Evolutionary conservation across 2,329 filamentous ascomycete genomes (phyloP).

Genomic region (Keithomyces neogunnii): DNA sequence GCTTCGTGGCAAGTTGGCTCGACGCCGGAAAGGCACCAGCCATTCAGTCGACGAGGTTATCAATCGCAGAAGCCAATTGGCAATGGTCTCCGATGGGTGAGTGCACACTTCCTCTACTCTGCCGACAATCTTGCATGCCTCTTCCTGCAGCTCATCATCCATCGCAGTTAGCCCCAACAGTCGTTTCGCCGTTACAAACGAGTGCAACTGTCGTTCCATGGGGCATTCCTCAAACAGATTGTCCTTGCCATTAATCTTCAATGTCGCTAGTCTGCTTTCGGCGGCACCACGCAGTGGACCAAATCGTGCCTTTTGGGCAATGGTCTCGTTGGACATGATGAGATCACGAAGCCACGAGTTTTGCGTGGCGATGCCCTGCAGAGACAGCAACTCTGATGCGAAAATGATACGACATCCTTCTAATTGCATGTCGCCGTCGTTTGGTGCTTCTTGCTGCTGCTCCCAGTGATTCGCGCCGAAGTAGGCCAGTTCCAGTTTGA

Average conservation of each 20-base stretch:
- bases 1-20: conserved; percentile 47
- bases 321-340: conserved; percentile 38
- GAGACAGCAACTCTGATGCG: conserved; percentile 40
- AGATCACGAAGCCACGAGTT: conserved; percentile 51
- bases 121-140: conserved; percentile 49
- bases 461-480: conserved; percentile 39
- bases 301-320: conserved; percentile 36
- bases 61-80: conserved; percentile 48
- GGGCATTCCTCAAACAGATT: conserved; percentile 49
- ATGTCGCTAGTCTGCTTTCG: conserved; percentile 37
- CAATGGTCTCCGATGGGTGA: conserved; percentile 39
- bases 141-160: conserved; percentile 50
- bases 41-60: conserved; percentile 42
- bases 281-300: conserved; percentile 36
- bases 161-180: conserved; percentile 50
- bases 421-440: conserved; percentile 45
- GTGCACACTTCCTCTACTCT: conserved; percentile 45
- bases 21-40: conserved; percentile 46
- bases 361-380: conserved; percentile 27
- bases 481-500: conserved; percentile 49
- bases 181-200: conserved; percentile 42
- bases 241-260: conserved; percentile 50
- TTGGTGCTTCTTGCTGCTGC: conserved; percentile 30
- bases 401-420: conserved; percentile 53
- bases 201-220: conserved; percentile 44